Base-by-base conservation (phyloP, 225 moss, liverwort and hornwort genomes). In the Marchantia polymorpha region DNA sequence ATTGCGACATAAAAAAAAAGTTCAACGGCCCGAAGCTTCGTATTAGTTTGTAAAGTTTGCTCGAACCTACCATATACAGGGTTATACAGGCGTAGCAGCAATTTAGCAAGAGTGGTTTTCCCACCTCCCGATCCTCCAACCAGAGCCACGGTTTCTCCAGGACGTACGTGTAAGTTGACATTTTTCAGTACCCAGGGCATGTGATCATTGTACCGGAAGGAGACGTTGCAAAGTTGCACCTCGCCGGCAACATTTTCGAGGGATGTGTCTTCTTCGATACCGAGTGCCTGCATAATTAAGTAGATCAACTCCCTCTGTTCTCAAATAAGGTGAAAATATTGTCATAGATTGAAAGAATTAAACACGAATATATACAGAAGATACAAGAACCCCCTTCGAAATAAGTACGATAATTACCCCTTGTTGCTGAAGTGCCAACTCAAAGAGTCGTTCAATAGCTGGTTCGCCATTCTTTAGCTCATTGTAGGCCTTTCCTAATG, bases 401-500 rank as follows among this genome's bases (percentile, higher is more conserved):
- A 39, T 2, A 39, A 59, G 56, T 19, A 56, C 56, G 9, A 70
- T 4, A 49, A 76, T 58, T 82, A 93, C 96, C 87, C 85, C 87
- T 31, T 85, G 74, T 80, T 76, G 75, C 69, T 82, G 86, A 72
- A 79, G 84, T 77, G 91, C 92, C 88, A 95, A 69, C 74, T 93
- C 95, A 74, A 95, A 93, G 50, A 99, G 91, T 66, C 97, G 85
- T 79, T 99, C 97, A 47, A 99, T 92, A 14, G 93, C 92, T 74
- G 97, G 97, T 79, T 99, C 97, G 75, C 97, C 97, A 89, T 94
- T 93, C 74, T 99, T 99, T 70, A 94, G 79, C 67, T 99, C 97
- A 81, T 99, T 99, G 78, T 91, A 99, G 26, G 97, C 97, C 84
- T 91, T 92, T 27, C 95, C 97, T 83, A 92, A 89, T 75, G 86